Percentiles rank a stretch among this genome's conserved stretches.
Evolutionary conservation across 805 yeast species (phyloP).

Genomic region (Ogataea neopini): DNA sequence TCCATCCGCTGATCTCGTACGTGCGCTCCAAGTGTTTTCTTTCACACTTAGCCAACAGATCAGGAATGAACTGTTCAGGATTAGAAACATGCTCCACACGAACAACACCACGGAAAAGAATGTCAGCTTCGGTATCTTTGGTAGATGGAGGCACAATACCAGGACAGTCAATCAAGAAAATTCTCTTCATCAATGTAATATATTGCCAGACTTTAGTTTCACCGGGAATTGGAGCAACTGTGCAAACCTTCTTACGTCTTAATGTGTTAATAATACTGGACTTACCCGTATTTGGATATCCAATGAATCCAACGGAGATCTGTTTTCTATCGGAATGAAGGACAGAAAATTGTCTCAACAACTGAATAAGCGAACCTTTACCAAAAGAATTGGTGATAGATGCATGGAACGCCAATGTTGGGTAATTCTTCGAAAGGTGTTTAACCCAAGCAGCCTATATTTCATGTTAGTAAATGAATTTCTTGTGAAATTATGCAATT

Average conservation of each 20-base stretch:
- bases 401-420: conserved; percentile 97
- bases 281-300: conserved; percentile 98
- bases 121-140: conserved; percentile 88
- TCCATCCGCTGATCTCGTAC: conserved; percentile 93
- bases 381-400: conserved; percentile 97
- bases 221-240: conserved; percentile 98
- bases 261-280: conserved; percentile 93
- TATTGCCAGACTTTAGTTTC: conserved; percentile 99
- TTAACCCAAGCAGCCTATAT: conserved; percentile 97
- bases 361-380: conserved; percentile 92
- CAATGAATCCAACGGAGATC: conserved; percentile 95
- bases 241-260: conserved; percentile 93
- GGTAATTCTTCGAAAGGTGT: conserved; percentile 85
- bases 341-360: conserved; percentile 88
- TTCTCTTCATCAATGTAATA: conserved; percentile 93
- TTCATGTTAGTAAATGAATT: conserved; percentile 19
- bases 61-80: conserved; percentile 95
- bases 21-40: conserved; percentile 91
- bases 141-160: conserved; percentile 97
- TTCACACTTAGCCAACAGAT: conserved; percentile 80
- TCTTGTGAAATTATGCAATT: too few relatives aligned
- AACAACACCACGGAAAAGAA: conserved; percentile 93
- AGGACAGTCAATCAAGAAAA: conserved; percentile 95
- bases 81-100: conserved; percentile 96
- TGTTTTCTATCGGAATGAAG: conserved; percentile 92